Evolutionary conservation across 805 yeast species (phyloP), one percentile per base, ranked within the genome.

Genomic region (Barnettozyma californica): DNA sequence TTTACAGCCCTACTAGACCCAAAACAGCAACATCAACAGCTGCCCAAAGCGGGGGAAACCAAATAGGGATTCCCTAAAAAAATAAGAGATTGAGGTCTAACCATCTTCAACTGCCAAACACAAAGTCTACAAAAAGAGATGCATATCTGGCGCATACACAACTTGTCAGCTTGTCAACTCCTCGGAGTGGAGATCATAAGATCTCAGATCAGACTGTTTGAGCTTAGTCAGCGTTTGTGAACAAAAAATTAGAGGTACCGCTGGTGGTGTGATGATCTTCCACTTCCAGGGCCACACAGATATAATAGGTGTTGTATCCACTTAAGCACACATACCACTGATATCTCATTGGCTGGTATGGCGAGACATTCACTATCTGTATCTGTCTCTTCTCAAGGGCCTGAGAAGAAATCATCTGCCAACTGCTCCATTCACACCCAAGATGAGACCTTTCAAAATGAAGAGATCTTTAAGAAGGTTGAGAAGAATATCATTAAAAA

Each of bases 401-500:
- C 21, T 4, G 29, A 26, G 37, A 44, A 25, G 6, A 5, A 25
- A 7, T 35, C 29, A 13, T 16, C 46, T 5, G 8, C 37, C 8
- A 11, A 38, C 23, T 29, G 31, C 9, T 44, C 47, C 16, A 27
- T 11, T 10, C 46, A 38, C 45, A 16, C 45, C 23, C 40, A 21
- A 21, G 14, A 33, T 9, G 48, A 41, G 25, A 34, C 14, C 16
- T 29, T 33, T 27, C 37, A 36, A 13, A 35, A 44, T 20, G 45
- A 43, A 31, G 49, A 48, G 42, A 13, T 27, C 2, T 60, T 54
- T 48, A 47, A 51, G 34, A 54, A 64, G 1, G 59, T 64, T 52
- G 73, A 68, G 48, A 56, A 54, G 27, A 51, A 53, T 25, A 62
- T 75, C n/a, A 50, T 72, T 11, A 61, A 57, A 37, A 74, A 74